Evolutionary conservation across 2,329 filamentous ascomycete genomes (phyloP).

Genomic region (Amauroascus niger): DNA sequence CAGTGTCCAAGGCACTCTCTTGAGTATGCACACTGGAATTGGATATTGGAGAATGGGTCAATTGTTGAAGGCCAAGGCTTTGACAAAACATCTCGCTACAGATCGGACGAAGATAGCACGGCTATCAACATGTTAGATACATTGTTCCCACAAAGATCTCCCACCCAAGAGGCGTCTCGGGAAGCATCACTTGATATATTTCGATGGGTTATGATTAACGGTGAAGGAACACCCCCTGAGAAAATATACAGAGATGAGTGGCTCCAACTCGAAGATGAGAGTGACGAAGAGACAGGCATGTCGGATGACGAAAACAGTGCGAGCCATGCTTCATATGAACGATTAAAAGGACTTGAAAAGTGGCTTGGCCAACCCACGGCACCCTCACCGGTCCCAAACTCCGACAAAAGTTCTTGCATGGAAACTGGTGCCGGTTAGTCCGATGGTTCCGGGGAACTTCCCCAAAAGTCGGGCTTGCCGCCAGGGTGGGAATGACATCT

Average conservation of each 20-base stretch:
- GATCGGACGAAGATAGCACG: conserved; percentile 4
- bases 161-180: conserved; percentile 14
- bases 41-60: conserved; percentile 3
- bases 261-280: conserved; percentile 15
- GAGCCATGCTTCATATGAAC: conserved; percentile 4
- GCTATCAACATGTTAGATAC: conserved; percentile 5
- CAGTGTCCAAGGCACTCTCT: neutral
- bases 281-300: conserved; percentile 5
- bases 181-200: conserved; percentile 18
- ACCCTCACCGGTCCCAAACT: neutral
- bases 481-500: conserved; percentile 2
- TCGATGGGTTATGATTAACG: conserved; percentile 17
- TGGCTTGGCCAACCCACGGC: conserved; percentile 4
- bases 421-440: neutral
- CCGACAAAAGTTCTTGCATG: neutral
- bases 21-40: conserved; percentile 4
- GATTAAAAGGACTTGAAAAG: conserved; percentile 3
- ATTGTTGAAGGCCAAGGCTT: neutral
- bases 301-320: conserved; percentile 3
- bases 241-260: conserved; percentile 18
- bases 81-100: neutral
- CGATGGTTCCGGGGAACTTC: neutral
- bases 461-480: neutral
- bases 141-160: neutral
- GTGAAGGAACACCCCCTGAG: conserved; percentile 15